phyloP scores from a whole-genome alignment of 805 yeast genomes.

The Yarrowia sp. region DNA sequence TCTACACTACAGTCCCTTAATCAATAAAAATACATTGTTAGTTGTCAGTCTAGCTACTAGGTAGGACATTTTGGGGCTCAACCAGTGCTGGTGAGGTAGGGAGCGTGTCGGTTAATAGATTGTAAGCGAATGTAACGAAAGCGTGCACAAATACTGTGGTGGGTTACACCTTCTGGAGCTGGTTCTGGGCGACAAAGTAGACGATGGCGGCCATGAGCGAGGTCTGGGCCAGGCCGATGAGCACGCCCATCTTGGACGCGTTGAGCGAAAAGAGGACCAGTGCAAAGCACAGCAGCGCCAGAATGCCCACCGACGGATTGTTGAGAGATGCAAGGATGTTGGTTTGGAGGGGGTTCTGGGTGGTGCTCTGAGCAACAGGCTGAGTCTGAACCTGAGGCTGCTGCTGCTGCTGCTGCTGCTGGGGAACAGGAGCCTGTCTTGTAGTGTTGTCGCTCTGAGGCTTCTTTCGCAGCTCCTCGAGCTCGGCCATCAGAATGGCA shows the following conservation, averaged over 20 bases:
- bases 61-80: constrained; percentile 20
- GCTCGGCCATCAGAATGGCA: constrained; percentile 18
- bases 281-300: constrained; percentile 5
- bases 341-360: not conserved
- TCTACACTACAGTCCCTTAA: not conserved
- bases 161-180: not conserved
- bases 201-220: constrained; percentile 16
- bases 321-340: constrained; percentile 8
- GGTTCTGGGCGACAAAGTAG: constrained; percentile 13
- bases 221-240: constrained; percentile 21
- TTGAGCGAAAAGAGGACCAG: constrained; percentile 16
- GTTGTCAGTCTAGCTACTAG: constrained; percentile 9
- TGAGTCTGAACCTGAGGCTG: not conserved
- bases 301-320: constrained; percentile 3
- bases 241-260: constrained; percentile 23
- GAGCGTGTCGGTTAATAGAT: constrained; percentile 24
- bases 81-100: not conserved
- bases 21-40: constrained; percentile 34
- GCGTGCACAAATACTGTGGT: too few species aligned
- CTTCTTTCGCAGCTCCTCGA: constrained; percentile 16
- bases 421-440: too few species aligned
- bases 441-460: not conserved
- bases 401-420: too few species aligned
- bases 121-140: not conserved
- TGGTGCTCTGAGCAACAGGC: not conserved